Conservation (phyloP, 176 grass and related monocot species). For the Pontederia crassipes region DNA sequence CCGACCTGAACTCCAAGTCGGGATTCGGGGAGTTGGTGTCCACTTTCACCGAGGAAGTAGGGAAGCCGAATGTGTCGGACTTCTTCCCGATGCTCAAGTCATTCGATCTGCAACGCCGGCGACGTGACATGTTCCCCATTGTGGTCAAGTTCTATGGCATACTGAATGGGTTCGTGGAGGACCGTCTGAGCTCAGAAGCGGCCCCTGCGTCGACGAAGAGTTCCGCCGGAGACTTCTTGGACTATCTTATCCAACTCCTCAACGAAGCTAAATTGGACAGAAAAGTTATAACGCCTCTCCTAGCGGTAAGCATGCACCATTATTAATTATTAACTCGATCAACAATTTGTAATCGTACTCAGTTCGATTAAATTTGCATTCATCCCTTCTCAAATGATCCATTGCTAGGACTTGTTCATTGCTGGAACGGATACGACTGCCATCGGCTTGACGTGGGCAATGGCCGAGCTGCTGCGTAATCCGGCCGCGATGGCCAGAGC, state of each 20-base stretch:
- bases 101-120: slow-evolving; percentile 32
- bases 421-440: slow-evolving; percentile 45
- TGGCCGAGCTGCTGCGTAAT: slow-evolving; percentile 53
- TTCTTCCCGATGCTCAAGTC: slow-evolving; percentile 17
- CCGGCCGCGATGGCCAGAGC: slow-evolving; percentile 37
- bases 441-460: slow-evolving; percentile 51
- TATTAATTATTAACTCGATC: background rate
- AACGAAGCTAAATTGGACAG: slow-evolving; percentile 16
- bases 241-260: slow-evolving; percentile 19
- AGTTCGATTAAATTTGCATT: background rate
- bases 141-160: background rate
- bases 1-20: slow-evolving; percentile 14
- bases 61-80: slow-evolving; percentile 33
- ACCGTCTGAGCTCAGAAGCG: background rate
- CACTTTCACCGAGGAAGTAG: background rate
- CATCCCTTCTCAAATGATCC: too few species aligned
- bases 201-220: background rate
- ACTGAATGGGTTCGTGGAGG: slow-evolving; percentile 17
- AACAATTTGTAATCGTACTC: background rate
- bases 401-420: slow-evolving; percentile 19
- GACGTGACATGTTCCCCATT: background rate
- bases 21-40: slow-evolving; percentile 13
- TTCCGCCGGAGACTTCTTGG: slow-evolving; percentile 22
- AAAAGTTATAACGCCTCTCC: background rate
- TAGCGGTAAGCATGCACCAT: slow-evolving; percentile 12